Evolutionary conservation across 495 filamentous ascomycete genomes (phyloP).

Genomic region (Paragyromitra xinjiangensis): DNA sequence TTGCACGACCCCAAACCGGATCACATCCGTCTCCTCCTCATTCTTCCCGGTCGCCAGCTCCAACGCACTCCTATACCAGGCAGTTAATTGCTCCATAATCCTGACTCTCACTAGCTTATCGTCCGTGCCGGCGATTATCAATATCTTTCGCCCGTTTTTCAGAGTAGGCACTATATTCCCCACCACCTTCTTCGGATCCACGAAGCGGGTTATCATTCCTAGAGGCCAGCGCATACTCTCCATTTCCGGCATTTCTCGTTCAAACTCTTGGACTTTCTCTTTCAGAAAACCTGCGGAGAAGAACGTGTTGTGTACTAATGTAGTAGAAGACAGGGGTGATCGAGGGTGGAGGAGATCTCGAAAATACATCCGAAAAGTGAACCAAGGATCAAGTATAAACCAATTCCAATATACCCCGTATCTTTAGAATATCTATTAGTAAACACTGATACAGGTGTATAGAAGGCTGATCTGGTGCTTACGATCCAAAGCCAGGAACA

Average conservation of each 20-base stretch:
- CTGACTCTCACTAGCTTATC: conserved; percentile 58
- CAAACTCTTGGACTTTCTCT: conserved; percentile 57
- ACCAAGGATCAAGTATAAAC: conserved; percentile 61
- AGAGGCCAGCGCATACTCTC: conserved; percentile 63
- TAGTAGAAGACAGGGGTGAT: conserved; percentile 62
- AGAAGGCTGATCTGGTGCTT: conserved; percentile 28
- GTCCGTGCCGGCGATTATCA: conserved; percentile 60
- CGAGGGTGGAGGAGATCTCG: conserved; percentile 61
- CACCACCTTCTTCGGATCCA: conserved; percentile 58
- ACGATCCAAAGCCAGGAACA: conserved; percentile 62
- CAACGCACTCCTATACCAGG: conserved; percentile 53
- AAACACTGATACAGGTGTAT: background rate
- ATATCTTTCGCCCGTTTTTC: conserved; percentile 49
- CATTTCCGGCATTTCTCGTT: conserved; percentile 59
- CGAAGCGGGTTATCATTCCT: conserved; percentile 60
- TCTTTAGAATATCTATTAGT: conserved; percentile 28
- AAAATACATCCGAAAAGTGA: conserved; percentile 60
- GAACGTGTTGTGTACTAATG: conserved; percentile 60
- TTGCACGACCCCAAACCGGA: conserved; percentile 58
- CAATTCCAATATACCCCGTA: conserved; percentile 61
- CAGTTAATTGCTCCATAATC: conserved; percentile 53
- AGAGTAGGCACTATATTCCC: conserved; percentile 53
- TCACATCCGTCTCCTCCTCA: conserved; percentile 54
- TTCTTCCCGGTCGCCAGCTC: conserved; percentile 29
- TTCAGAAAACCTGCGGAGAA: conserved; percentile 59